Percentiles rank a stretch among this genome's conserved stretches.
phyloP scores from a whole-genome alignment of 345 rosid genomes.

The Lagerstroemia speciosa region DNA sequence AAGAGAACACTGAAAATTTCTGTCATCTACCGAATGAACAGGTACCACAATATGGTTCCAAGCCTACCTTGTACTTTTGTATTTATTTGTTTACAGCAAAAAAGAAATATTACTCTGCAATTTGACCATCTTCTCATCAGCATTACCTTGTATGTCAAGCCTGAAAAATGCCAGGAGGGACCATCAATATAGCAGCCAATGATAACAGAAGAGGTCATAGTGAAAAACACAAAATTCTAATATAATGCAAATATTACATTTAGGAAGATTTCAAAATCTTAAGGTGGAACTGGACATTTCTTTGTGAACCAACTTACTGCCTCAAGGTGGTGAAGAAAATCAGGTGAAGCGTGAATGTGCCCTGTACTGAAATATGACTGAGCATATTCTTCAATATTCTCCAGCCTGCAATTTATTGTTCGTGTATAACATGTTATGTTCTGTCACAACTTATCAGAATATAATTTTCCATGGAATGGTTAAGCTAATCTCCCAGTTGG shows the following conservation, averaged over 20 bases:
- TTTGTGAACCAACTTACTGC: conserved; percentile 2
- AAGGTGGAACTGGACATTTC: background rate
- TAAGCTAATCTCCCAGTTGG: background rate
- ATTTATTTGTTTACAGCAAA: no score
- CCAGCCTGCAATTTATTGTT: conserved; percentile 42
- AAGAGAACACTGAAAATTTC: background rate
- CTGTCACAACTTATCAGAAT: background rate
- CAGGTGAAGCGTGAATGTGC: conserved; percentile 56
- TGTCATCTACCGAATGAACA: background rate
- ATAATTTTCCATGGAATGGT: background rate
- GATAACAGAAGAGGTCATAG: background rate
- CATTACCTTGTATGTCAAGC: background rate
- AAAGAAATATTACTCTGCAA: background rate
- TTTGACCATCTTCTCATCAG: background rate
- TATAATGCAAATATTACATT: background rate
- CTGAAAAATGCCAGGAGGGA: background rate
- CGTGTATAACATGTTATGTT: background rate
- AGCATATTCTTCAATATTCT: conserved; percentile 71
- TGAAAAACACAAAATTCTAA: background rate
- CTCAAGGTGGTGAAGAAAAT: conserved; percentile 20
- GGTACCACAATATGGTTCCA: background rate
- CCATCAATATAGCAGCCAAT: background rate
- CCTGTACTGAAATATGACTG: conserved; percentile 63
- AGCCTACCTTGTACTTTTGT: background rate
- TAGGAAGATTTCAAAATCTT: background rate